Evolutionary conservation across 2,329 filamentous ascomycete species (phyloP), one percentile per base, ranked within the genome.

Genomic region (Xylariaceae sp.): DNA sequence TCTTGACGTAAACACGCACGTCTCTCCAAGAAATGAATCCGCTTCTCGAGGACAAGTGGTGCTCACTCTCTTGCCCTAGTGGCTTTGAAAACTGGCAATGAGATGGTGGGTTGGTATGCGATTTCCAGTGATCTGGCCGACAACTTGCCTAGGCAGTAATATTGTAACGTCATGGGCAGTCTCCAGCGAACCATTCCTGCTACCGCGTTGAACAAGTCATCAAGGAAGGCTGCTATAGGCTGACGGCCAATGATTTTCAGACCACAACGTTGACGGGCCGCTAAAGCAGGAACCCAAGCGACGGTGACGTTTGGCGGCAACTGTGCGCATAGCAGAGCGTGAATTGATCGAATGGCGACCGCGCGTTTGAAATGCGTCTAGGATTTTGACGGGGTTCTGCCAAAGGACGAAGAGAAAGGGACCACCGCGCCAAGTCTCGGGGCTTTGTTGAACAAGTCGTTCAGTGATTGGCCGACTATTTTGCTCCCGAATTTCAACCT

Each of bases 241-340:
- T 23, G 36, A 24, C 40, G 21, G 10, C n/a, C 24, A 16, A 26
- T 29, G 26, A 15, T 36, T 26, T 23, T 27, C 30, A 43, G 51
- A 52, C 51, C 53, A 39, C 15, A 41, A 33, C 49, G 20, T 40
- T 21, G 26, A 9, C 24, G 35, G 23, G 35, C 50, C 44, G 36
- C 50, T 50, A 54, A 57, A 36, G 54, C 45, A 53, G 40, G 50
- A 57, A 41, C 50, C 47, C 47, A 13, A n/a, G 24, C 23, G 44
- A 13, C 23, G 36, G 33, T 30, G n/a, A 33, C 20, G 37, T 30
- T 40, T 32, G 46, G 51, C 45, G 45, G 39, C 45, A 45, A 50
- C 2, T 32, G 18, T 6, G 40, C 11, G 26, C 7, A 13, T 11
- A 9, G 6, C 13, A 24, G n/a, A 15, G 16, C 4, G 13, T 32